Evolutionary conservation across 768 basidiomycete species (phyloP), one percentile per base, ranked within the genome.

Genomic region (Heimioporus sp.): DNA sequence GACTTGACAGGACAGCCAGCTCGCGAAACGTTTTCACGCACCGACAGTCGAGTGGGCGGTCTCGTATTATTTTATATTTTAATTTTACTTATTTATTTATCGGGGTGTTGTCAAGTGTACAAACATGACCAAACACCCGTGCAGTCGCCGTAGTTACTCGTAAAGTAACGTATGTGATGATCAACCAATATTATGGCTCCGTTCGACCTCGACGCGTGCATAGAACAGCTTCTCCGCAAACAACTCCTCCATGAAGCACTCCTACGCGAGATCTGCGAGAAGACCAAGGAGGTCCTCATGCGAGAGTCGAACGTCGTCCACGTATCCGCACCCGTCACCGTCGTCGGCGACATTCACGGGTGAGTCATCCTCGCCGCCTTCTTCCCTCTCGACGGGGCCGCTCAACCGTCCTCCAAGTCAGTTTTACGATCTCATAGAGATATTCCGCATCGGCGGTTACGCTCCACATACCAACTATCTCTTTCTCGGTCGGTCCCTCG

Each of bases 301-400:
- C 79, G 93, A 55, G 97, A 99, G 75, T 93, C 90, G 53, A 99
- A 99, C 65, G 97, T 99, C 52, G 94, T 98, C 8, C 97, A 98
- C 65, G 89, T 99, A 59, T 88, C 85, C 56, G 90, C 96, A 5
- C 97, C 97, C 17, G 93, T 98, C 34, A 99, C 97, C 1, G 97
- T 99, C 28, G 97, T 98, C 36, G 97, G 97, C 46, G 97, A 99
- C 69, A 98, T 99, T 44, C 97, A 99, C 68, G 97, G 94, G 94
- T 97, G 74, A 80, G 90, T 75, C 41, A 64, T 60, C 55, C 35
- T 49, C 38, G 48, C 43, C 34, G 38, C 3, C 39, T 42, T 3
- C 46, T 52, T 50, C 52, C 34, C 41, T 41, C n/a, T 49, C 52
- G 51, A 54, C 55, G 58, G 58, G 24, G 4, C 60, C 69, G 74